These are phyloP conservation scores for Fusarium sp. DNA, from an alignment of 2,329 filamentous ascomycete genomes.

Conservation along the genomic window DNA sequence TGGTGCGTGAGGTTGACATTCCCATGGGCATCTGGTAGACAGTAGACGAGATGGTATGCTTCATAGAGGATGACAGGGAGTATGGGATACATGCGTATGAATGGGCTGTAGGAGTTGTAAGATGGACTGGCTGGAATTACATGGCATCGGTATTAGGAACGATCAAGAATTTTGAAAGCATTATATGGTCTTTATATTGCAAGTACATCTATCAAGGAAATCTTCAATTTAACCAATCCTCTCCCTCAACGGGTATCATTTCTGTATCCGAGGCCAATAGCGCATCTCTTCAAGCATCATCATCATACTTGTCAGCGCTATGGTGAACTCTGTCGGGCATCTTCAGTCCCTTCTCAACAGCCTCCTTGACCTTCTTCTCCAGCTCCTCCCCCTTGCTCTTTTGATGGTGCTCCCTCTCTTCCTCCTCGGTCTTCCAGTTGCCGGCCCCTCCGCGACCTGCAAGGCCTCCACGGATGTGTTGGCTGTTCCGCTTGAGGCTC, in stretches of 20 bases:
- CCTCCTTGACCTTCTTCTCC: slow-evolving; percentile 54
- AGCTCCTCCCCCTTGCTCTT: slow-evolving; percentile 49
- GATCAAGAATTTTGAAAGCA: background rate
- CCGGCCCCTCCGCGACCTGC: slow-evolving; percentile 65
- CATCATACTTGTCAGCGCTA: slow-evolving; percentile 21
- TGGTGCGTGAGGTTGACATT: slow-evolving; percentile 34
- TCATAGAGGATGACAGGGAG: background rate
- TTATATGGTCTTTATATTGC: background rate
- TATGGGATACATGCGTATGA: background rate
- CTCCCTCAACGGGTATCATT: background rate
- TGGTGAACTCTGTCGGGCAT: slow-evolving; percentile 57
- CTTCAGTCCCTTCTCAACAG: slow-evolving; percentile 58
- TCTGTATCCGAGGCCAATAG: background rate
- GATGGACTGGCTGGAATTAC: background rate
- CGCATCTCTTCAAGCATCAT: background rate
- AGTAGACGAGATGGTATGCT: background rate
- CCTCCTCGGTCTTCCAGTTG: slow-evolving; percentile 55
- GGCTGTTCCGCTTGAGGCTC: slow-evolving; percentile 40
- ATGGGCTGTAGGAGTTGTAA: background rate
- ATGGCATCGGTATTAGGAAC: background rate
- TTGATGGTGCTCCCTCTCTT: slow-evolving; percentile 37
- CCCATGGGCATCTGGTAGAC: slow-evolving; percentile 20
- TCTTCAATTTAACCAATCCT: background rate
- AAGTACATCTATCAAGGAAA: background rate
- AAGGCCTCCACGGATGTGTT: slow-evolving; percentile 34